Evolutionary conservation across 2,329 filamentous ascomycete species (phyloP).

Genomic region (Metarhizium brunneum): DNA sequence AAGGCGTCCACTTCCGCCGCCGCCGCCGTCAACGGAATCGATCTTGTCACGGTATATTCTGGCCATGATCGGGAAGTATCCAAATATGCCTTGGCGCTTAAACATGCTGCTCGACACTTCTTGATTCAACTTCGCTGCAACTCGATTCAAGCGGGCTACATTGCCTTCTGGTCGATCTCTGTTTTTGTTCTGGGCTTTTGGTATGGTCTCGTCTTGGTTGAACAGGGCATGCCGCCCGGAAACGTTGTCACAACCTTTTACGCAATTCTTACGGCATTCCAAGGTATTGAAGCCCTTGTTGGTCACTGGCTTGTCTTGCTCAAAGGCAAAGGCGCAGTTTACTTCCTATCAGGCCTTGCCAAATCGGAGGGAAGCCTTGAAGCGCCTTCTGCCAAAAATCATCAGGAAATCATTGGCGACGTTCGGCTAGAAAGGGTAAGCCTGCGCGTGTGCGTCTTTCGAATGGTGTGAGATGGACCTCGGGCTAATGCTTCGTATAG

Average conservation of each 20-base stretch:
- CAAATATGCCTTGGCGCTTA: constrained; percentile 52
- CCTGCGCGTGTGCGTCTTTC: constrained; percentile 1
- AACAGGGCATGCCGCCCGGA: constrained; percentile 49
- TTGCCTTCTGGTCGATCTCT: constrained; percentile 63
- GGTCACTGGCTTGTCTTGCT: constrained; percentile 70
- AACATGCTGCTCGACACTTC: constrained; percentile 53
- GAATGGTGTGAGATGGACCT: background rate
- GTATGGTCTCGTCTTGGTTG: constrained; percentile 67
- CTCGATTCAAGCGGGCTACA: constrained; percentile 62
- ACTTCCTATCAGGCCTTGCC: constrained; percentile 45
- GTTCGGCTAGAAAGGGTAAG: constrained; percentile 61
- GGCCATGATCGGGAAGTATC: constrained; percentile 60
- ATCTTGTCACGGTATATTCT: constrained; percentile 80
- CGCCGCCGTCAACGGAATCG: constrained; percentile 64
- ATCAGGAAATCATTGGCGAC: constrained; percentile 19
- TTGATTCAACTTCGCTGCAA: constrained; percentile 58
- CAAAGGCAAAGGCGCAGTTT: constrained; percentile 69
- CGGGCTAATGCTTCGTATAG: constrained; percentile 28
- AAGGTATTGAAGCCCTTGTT: constrained; percentile 63
- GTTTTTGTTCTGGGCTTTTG: constrained; percentile 89
- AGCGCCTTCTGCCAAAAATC: background rate
- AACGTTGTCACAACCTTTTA: constrained; percentile 79
- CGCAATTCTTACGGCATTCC: constrained; percentile 65
- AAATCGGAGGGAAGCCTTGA: background rate
- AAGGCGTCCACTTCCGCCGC: constrained; percentile 63